Percentiles rank a stretch among this genome's conserved stretches.
Evolutionary conservation across 2,329 filamentous ascomycete species (phyloP).

Genomic region (Calonectria pauciramosa): DNA sequence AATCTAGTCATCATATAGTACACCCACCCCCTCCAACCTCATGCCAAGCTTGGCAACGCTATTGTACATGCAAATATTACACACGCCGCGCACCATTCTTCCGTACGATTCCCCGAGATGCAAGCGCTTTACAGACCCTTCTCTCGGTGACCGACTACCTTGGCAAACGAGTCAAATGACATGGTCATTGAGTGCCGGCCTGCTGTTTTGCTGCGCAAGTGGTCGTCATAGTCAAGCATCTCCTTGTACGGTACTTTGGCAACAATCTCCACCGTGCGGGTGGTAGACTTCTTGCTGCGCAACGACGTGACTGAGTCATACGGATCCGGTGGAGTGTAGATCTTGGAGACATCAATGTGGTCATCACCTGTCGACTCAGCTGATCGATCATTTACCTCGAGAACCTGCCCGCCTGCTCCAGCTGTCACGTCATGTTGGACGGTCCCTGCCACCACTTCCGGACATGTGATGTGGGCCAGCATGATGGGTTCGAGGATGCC

Average conservation of each 20-base stretch:
- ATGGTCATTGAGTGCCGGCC: conserved; percentile 77
- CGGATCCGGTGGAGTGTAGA: conserved; percentile 92
- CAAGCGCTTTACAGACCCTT: conserved; percentile 55
- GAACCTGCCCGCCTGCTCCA: conserved; percentile 78
- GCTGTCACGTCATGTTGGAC: conserved; percentile 87
- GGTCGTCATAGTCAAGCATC: conserved; percentile 95
- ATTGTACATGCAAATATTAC: background rate
- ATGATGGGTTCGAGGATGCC: conserved; percentile 94
- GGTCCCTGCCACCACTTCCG: conserved; percentile 83
- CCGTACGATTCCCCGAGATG: background rate
- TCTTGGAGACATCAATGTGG: conserved; percentile 76
- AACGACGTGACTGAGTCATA: conserved; percentile 74
- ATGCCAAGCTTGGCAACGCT: background rate
- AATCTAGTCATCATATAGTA: background rate
- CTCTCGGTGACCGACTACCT: conserved; percentile 67
- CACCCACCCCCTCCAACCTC: background rate
- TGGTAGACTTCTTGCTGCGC: conserved; percentile 63
- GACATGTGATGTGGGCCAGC: conserved; percentile 87
- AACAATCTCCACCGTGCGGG: conserved; percentile 75
- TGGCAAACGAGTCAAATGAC: conserved; percentile 70
- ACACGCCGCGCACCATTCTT: background rate
- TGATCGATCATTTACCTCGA: conserved; percentile 75
- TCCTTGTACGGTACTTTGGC: conserved; percentile 94
- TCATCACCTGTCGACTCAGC: conserved; percentile 53
- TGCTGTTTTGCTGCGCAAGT: conserved; percentile 88